These are phyloP conservation scores for Mucor velutinosus DNA, from an alignment of 371 early-diverging fungal species.

Conservation along the genomic window DNA sequence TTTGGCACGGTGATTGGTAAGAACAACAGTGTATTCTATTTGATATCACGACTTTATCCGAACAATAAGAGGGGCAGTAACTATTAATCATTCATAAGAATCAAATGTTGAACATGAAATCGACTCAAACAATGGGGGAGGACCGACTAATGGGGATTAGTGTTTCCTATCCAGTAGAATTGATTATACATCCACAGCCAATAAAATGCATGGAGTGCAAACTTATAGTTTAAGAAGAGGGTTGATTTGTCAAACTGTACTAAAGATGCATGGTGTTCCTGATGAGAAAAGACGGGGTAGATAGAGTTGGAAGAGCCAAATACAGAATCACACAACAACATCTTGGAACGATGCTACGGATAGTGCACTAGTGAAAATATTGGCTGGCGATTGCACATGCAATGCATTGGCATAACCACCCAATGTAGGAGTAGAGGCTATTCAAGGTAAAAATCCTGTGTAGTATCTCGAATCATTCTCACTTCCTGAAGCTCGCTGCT, in stretches of 20 bases:
- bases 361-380: no score
- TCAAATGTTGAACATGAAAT: not conserved
- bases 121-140: slow-evolving; percentile 19
- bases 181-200: not conserved
- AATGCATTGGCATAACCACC: no score
- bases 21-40: not conserved
- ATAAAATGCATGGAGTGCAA: not conserved
- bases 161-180: not conserved
- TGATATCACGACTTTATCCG: slow-evolving; percentile 7
- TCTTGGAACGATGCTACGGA: no score
- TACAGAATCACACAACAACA: no score
- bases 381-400: no score
- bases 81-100: not conserved
- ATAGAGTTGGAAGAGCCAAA: no score
- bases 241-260: not conserved
- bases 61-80: not conserved
- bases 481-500: no score
- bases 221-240: not conserved
- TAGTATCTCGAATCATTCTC: no score
- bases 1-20: not conserved
- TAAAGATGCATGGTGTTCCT: no score
- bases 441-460: no score
- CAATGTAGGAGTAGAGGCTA: no score
- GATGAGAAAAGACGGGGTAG: no score
- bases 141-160: not conserved